Base-by-base conservation (phyloP, 192 early-diverging fungal species). In the Coemansia sp. region DNA sequence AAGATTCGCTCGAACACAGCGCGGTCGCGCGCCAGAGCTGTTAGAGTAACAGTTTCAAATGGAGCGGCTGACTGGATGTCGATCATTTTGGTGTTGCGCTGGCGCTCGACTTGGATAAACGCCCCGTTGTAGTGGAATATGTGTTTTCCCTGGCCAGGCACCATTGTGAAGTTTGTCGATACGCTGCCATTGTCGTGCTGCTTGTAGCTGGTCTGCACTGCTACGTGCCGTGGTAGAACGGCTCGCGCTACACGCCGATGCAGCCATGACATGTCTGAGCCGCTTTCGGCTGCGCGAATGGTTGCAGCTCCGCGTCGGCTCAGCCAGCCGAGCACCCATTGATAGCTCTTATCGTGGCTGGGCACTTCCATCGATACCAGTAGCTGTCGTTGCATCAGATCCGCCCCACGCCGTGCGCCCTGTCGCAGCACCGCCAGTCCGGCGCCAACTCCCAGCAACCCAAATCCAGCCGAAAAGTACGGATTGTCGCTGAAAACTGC, bases 251-350 rank as follows among this genome's bases (percentile, higher is more conserved):
- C 74, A 41, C 83, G 86, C 35, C 69, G 83, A 39, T 83, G 82
- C 29, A 86, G 60, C 75, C 81, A 88, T 3, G 68, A 47, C 64
- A 65, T 39, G 48, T 53, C 64, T 18, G 32, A 6, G 3, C 52
- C 57, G 45, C 35, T 59, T 22, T 59, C 64, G 5, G 78, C 63
- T 5, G 59, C 52, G 5, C 54, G 69, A 14, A 74, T 56, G 7
- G 66, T 67, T 14, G 70, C 68, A 13, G 61, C 61, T 6, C 75
- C 71, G 38, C 72, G 74, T 18, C 80, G 73, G 51, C 71, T 82
- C 60, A 97, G 91, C 96, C 96, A 98, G 45, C 93, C 86, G 19
- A 97, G 79, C 57, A 97, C 90, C 96, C 96, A 98, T 23, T 85
- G 74, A 78, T 97, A 97, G 37, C 89, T 88, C 59, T 92, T 91